Percentiles rank a stretch among this genome's conserved stretches.
phyloP scores from a whole-genome alignment of 129 eudicot genomes.

The Solidago caesia region DNA sequence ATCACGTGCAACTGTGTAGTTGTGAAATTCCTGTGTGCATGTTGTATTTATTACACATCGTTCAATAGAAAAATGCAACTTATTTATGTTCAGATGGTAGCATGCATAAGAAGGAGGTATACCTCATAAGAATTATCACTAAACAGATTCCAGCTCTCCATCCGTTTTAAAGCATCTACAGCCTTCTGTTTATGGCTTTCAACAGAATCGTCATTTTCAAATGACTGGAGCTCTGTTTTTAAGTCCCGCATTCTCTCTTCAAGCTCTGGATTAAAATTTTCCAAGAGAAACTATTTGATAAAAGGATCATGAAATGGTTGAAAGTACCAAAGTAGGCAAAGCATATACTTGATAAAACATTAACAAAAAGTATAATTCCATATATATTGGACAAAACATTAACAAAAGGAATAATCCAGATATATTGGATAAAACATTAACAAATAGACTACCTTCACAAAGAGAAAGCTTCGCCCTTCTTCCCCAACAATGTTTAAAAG shows the following conservation, averaged over 20 bases:
- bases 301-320: constrained; percentile 15
- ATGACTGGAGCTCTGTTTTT: constrained; percentile 73
- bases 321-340: background rate
- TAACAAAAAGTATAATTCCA: background rate
- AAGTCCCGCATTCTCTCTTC: constrained; percentile 96
- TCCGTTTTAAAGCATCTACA: constrained; percentile 81
- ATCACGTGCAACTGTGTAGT: constrained; percentile 97
- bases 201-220: constrained; percentile 77
- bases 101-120: constrained; percentile 12
- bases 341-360: background rate
- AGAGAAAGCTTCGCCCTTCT: constrained; percentile 89
- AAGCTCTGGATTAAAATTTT: constrained; percentile 58
- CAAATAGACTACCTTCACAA: constrained; percentile 68
- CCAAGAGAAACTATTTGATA: constrained; percentile 1
- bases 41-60: too few relatives aligned
- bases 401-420: background rate
- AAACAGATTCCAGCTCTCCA: constrained; percentile 97
- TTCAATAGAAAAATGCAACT: too few relatives aligned
- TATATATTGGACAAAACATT: background rate
- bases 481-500: constrained; percentile 95
- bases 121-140: constrained; percentile 68
- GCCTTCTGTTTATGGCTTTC: constrained; percentile 80
- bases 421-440: constrained; percentile 2
- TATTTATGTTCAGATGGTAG: background rate
- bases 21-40: constrained; percentile 50